These are phyloP conservation scores for Strobilomyces echinocephalus DNA, from an alignment of 768 basidiomycete species.

Conservation along the genomic window DNA sequence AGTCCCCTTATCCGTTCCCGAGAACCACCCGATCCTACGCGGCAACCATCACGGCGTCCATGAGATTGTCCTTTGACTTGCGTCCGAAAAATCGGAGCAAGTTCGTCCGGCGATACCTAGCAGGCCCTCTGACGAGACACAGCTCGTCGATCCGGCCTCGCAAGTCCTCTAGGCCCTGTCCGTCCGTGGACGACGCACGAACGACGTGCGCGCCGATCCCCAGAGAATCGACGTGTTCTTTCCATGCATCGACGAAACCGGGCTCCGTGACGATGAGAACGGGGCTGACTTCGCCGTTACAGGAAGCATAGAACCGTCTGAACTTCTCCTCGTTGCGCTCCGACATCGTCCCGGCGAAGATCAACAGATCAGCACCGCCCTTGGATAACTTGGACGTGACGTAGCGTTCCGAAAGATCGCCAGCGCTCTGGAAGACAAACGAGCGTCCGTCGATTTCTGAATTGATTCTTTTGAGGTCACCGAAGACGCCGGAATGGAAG, in stretches of 20 bases:
- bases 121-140: constrained; percentile 22
- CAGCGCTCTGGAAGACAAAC: constrained; percentile 20
- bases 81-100: constrained; percentile 17
- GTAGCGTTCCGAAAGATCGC: constrained; percentile 13
- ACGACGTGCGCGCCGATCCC: constrained; percentile 19
- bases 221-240: neutral
- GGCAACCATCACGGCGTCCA: neutral
- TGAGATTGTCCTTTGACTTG: constrained; percentile 4
- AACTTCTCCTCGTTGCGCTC: constrained; percentile 9
- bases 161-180: constrained; percentile 2
- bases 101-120: constrained; percentile 10
- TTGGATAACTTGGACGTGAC: constrained; percentile 17
- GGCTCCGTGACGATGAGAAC: constrained; percentile 19
- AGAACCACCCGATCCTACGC: neutral
- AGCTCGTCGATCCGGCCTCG: constrained; percentile 16
- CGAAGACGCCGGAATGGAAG: constrained; percentile 13
- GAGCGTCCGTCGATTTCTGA: constrained; percentile 23
- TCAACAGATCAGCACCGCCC: constrained; percentile 22
- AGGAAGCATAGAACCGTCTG: constrained; percentile 13
- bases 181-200: neutral
- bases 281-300: constrained; percentile 23
- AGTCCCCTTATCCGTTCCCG: neutral
- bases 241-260: constrained; percentile 9
- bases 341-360: constrained; percentile 17
- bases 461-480: constrained; percentile 13